These are phyloP conservation scores for Annona squamosa DNA, from an alignment of 164 flowering plant species.

Conservation along the genomic window DNA sequence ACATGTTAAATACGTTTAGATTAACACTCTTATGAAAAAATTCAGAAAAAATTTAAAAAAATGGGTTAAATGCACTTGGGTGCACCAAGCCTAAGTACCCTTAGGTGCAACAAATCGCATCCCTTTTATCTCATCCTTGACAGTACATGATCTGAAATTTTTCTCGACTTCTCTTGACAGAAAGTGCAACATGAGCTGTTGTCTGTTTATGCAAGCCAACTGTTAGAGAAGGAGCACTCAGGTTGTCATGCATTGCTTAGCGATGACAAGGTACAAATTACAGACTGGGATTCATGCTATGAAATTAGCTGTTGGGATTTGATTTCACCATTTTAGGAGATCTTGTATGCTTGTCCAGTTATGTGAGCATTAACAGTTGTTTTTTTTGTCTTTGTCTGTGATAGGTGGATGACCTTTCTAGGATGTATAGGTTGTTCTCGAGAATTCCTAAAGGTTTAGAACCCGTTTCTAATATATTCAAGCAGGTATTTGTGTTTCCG, in stretches of 20 bases:
- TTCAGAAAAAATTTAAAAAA: no score
- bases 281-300: background rate
- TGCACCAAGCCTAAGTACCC: no score
- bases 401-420: constrained; percentile 70
- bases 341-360: background rate
- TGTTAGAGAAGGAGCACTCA: constrained; percentile 90
- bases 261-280: constrained; percentile 75
- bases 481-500: constrained; percentile 46
- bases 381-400: background rate
- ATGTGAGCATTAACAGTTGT: background rate
- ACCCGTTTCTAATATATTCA: constrained; percentile 72
- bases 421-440: constrained; percentile 81
- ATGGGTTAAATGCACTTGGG: no score
- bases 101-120: no score
- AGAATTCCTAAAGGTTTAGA: constrained; percentile 71
- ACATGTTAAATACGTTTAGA: no score
- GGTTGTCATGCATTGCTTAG: constrained; percentile 86
- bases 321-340: background rate
- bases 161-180: constrained; percentile 9
- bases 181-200: constrained; percentile 32
- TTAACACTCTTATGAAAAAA: no score
- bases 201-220: constrained; percentile 46
- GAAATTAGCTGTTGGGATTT: background rate
- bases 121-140: no score
- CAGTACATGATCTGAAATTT: background rate